These are phyloP conservation scores for Chimonanthus salicifolius DNA, from an alignment of 164 flowering plant species.

Conservation along the genomic window DNA sequence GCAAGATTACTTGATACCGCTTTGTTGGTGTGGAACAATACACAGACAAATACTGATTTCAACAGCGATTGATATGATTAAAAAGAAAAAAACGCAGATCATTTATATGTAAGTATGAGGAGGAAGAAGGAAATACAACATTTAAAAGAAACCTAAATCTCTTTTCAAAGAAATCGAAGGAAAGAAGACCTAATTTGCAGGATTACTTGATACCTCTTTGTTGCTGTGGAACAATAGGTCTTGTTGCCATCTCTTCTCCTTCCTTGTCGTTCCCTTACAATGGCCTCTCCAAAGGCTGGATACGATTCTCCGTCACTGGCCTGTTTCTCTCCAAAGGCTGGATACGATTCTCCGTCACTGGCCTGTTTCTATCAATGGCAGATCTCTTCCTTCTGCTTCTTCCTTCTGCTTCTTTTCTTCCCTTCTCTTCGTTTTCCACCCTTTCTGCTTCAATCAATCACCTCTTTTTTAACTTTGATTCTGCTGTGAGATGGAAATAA, in stretches of 20 bases:
- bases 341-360: constrained; percentile 15
- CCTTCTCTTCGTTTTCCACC: not conserved
- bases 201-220: constrained; percentile 24
- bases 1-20: constrained; percentile 21
- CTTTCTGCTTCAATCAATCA: not conserved
- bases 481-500: not conserved
- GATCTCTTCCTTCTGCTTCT: not conserved
- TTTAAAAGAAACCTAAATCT: not conserved
- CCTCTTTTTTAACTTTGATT: too few relatives aligned
- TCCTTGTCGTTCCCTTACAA: constrained; percentile 12
- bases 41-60: not conserved
- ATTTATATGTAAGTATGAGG: not conserved
- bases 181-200: not conserved
- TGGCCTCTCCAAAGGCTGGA: constrained; percentile 16
- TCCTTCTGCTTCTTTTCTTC: not conserved
- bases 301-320: constrained; percentile 16
- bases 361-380: not conserved
- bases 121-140: not conserved
- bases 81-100: too few relatives aligned
- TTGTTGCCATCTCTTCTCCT: constrained; percentile 49
- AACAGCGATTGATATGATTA: too few relatives aligned
- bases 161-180: not conserved
- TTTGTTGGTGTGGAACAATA: constrained; percentile 38
- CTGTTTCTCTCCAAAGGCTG: constrained; percentile 14
- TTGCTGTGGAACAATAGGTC: constrained; percentile 44